Base-by-base conservation (phyloP, 768 basidiomycete genomes). In the Boletellus sp. region DNA sequence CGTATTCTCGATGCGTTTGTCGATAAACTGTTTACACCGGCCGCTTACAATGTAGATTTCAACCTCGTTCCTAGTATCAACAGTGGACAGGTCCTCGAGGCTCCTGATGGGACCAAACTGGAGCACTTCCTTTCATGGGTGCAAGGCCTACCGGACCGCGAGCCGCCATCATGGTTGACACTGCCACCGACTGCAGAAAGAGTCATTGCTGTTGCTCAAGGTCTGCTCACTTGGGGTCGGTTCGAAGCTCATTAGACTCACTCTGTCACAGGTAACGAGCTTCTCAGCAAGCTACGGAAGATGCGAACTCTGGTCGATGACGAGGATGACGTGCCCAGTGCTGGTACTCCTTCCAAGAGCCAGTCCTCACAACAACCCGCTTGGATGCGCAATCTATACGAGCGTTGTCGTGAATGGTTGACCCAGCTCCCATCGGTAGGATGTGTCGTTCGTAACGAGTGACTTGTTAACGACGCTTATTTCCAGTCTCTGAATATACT, bases 151-250 rank as follows among this genome's bases (percentile, higher is more conserved):
- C 95, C 96, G 0, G 94, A 96, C 59, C 83, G 89, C 31, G 93
- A 96, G 64, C 94, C 94, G 2, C 94, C 94, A 1, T 83, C 90
- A 31, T 97, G 94, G 94, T 76, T 98, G 41, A 90, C 90, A 62
- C 78, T 99, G 16, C 94, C 95, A 13, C 87, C 89, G 0, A 88
- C 90, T 19, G 94, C 94, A 34, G 95, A 97, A 63, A 82, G 85
- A 31, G 84, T 96, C 37, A 94, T 98, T 57, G 94, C 94, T 11
- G 68, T 90, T 39, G 87, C 87, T 2, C 90, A 95, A 79, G 94
- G 94, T 92, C 61, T 55, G 74, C 43, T 47, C 12, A 16, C 34
- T 36, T 42, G 24, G 33, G 9, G 38, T 7, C 44, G 8, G 38
- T 17, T 36, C 12, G 22, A 44, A 13, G 41, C 17, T 9, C 8